phyloP scores from a whole-genome alignment of 148 eudicot genomes.

The Rhododendron simsii region DNA sequence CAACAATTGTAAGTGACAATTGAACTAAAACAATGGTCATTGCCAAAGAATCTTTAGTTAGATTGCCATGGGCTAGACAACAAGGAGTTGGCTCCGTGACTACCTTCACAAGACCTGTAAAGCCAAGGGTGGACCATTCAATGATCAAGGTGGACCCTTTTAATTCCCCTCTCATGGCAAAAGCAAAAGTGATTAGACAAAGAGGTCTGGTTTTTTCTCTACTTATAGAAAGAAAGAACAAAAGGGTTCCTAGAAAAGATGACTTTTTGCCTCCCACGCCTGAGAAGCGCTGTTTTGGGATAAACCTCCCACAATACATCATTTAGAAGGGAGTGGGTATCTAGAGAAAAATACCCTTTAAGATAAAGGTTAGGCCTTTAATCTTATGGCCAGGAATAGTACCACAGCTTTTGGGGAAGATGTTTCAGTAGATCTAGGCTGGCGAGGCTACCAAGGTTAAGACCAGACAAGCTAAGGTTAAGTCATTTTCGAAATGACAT shows the following conservation, averaged over 20 bases:
- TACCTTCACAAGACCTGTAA: background rate
- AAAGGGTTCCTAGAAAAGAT: conserved; percentile 21
- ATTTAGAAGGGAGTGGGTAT: background rate
- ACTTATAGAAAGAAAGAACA: background rate
- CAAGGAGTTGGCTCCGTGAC: background rate
- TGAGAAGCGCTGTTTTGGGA: conserved; percentile 19
- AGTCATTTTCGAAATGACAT: conserved; percentile 27
- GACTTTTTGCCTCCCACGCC: conserved; percentile 32
- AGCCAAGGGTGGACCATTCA: background rate
- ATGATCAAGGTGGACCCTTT: background rate
- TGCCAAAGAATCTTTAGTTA: background rate
- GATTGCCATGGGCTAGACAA: background rate
- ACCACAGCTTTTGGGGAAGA: background rate
- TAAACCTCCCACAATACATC: background rate
- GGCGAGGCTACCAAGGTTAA: background rate
- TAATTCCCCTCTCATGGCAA: background rate
- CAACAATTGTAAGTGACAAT: background rate
- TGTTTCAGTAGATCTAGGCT: conserved; percentile 3
- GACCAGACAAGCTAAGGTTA: conserved; percentile 19
- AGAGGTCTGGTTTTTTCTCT: conserved; percentile 7
- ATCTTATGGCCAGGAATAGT: conserved; percentile 19
- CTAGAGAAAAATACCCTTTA: background rate
- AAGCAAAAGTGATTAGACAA: conserved; percentile 8
- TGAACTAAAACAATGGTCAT: background rate
- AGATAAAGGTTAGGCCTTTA: background rate